phyloP scores from a whole-genome alignment of 2,329 filamentous ascomycete genomes.

The Byssothecium circinans region DNA sequence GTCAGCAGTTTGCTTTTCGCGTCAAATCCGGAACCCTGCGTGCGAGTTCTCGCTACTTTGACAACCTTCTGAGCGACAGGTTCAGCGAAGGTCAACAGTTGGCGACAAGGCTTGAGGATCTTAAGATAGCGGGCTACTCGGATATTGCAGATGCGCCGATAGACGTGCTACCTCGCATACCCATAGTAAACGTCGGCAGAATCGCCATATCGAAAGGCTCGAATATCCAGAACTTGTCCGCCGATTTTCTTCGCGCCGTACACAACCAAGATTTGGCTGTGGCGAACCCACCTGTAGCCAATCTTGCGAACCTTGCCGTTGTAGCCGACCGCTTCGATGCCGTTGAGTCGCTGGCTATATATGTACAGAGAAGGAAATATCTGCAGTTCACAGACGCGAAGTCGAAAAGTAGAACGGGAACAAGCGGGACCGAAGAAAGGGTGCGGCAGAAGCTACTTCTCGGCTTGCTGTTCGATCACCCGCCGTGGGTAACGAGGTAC shows the following conservation, averaged over 20 bases:
- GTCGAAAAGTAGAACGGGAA: slow-evolving; percentile 44
- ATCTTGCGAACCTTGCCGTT: slow-evolving; percentile 68
- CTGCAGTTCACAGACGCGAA: slow-evolving; percentile 48
- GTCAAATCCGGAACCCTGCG: slow-evolving; percentile 61
- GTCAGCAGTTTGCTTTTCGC: slow-evolving; percentile 60
- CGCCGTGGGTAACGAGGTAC: slow-evolving; percentile 61
- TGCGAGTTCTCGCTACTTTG: slow-evolving; percentile 69
- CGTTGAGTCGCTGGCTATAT: slow-evolving; percentile 56
- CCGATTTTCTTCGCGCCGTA: slow-evolving; percentile 67
- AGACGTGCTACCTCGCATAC: slow-evolving; percentile 62
- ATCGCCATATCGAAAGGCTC: slow-evolving; percentile 66
- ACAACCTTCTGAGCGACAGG: slow-evolving; percentile 64
- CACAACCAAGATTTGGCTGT: slow-evolving; percentile 57
- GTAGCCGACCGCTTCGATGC: slow-evolving; percentile 76
- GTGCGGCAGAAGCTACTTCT: slow-evolving; percentile 71
- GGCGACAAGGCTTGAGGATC: slow-evolving; percentile 52
- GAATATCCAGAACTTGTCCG: slow-evolving; percentile 63
- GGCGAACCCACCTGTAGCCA: slow-evolving; percentile 56
- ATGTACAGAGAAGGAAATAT: slow-evolving; percentile 53
- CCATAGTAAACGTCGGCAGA: slow-evolving; percentile 68
- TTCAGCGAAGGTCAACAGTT: slow-evolving; percentile 66
- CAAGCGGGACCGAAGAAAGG: slow-evolving; percentile 60
- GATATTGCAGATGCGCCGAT: slow-evolving; percentile 54
- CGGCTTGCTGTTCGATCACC: slow-evolving; percentile 65
- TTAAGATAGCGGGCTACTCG: slow-evolving; percentile 51